phyloP scores from a whole-genome alignment of 2,329 filamentous ascomycete species.

The Beauveria rudraprayagi region DNA sequence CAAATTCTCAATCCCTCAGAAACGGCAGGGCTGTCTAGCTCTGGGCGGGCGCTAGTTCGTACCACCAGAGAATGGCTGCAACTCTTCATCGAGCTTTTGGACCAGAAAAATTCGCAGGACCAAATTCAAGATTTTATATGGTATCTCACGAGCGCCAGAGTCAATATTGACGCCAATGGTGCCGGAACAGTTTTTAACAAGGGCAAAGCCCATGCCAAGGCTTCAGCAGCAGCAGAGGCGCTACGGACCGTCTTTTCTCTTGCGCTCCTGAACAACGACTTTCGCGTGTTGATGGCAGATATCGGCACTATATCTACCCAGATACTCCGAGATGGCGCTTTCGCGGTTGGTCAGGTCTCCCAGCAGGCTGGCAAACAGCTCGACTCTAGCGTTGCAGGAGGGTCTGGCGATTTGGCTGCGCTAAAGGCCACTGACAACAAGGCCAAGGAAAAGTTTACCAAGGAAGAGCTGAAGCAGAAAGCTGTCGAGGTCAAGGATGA shows the following conservation, averaged over 20 bases:
- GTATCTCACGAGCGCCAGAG: slow-evolving; percentile 67
- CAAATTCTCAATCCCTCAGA: slow-evolving; percentile 66
- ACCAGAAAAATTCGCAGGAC: slow-evolving; percentile 74
- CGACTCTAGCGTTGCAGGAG: slow-evolving; percentile 41
- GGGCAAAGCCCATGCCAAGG: slow-evolving; percentile 23
- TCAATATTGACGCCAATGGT: slow-evolving; percentile 32
- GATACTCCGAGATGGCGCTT: slow-evolving; percentile 79
- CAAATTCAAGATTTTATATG: slow-evolving; percentile 90
- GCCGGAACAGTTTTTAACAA: slow-evolving; percentile 22
- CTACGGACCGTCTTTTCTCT: slow-evolving; percentile 74
- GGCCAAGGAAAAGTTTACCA: slow-evolving; percentile 35
- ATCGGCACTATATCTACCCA: slow-evolving; percentile 70
- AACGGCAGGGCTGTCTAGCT: slow-evolving; percentile 60
- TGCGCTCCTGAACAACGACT: slow-evolving; percentile 84
- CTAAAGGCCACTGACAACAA: slow-evolving; percentile 10
- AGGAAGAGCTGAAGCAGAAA: slow-evolving; percentile 56
- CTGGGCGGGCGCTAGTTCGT: slow-evolving; percentile 65
- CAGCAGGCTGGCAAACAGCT: slow-evolving; percentile 65
- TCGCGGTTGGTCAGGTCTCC: slow-evolving; percentile 68
- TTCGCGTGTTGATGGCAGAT: slow-evolving; percentile 77
- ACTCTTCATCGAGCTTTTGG: slow-evolving; percentile 72
- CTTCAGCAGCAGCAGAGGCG: slow-evolving; percentile 57
- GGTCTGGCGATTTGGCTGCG: slow-evolving; percentile 16
- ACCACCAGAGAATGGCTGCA: slow-evolving; percentile 66
- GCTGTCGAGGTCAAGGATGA: slow-evolving; percentile 46